A percentile compares a stretch with the other conserved stretches of the same genome.
Conservation (phyloP, 352 stramenopile species). For the Pythium brassicae region DNA sequence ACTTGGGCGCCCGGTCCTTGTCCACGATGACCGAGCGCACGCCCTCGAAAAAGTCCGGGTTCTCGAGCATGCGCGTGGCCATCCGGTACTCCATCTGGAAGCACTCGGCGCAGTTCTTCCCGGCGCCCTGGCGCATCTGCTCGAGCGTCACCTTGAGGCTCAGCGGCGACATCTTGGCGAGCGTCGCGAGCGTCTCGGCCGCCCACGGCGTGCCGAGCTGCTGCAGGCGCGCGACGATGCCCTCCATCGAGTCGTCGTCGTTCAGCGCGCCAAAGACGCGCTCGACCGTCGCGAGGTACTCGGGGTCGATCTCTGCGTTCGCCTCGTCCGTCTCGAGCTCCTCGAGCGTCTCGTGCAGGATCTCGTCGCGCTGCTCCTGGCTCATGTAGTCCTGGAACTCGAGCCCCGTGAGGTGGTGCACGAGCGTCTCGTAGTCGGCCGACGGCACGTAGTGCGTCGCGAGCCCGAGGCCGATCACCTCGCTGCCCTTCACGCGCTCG, state of each 20-base stretch:
- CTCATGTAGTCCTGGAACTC: constrained; percentile 68
- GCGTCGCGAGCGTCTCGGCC: constrained; percentile 67
- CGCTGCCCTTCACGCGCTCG: constrained; percentile 84
- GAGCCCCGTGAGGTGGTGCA: constrained; percentile 81
- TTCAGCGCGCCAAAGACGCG: constrained; percentile 71
- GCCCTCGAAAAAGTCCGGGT: constrained; percentile 96
- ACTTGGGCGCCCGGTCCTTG: constrained; percentile 93
- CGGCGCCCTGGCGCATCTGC: constrained; percentile 87
- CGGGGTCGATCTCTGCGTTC: constrained; percentile 71
- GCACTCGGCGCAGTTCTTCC: constrained; percentile 84
- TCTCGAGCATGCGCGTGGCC: constrained; percentile 81
- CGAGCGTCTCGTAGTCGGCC: constrained; percentile 82
- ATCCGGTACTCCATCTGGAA: constrained; percentile 95
- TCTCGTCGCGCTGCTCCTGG: constrained; percentile 78
- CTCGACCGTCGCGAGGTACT: constrained; percentile 77
- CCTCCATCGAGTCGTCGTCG: constrained; percentile 69
- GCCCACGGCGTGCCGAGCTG: constrained; percentile 73
- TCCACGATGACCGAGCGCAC: constrained; percentile 95
- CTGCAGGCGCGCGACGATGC: constrained; percentile 54
- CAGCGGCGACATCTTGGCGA: constrained; percentile 91
- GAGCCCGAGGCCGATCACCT: constrained; percentile 91
- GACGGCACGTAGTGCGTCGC: constrained; percentile 96
- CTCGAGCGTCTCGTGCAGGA: constrained; percentile 75
- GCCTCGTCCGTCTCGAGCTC: constrained; percentile 83
- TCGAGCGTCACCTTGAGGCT: constrained; percentile 93